Conservation (phyloP, 1,284 basidiomycete species). For the Meripilus lineatus region DNA sequence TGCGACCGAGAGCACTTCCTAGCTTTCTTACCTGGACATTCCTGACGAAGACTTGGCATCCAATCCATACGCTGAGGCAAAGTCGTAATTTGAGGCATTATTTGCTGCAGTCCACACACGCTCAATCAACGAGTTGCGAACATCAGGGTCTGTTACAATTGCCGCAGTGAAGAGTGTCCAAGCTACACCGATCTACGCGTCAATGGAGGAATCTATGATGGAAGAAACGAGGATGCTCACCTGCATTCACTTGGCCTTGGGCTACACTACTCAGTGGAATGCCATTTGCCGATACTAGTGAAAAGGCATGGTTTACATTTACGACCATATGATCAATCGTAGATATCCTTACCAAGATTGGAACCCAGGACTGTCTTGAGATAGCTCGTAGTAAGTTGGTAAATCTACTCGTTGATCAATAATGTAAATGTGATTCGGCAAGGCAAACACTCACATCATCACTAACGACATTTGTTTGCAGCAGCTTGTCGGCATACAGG, state of each 20-base stretch:
- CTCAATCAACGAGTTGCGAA: background rate
- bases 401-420: background rate
- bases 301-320: too few species aligned
- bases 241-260: background rate
- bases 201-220: too few species aligned
- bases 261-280: background rate
- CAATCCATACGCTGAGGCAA: background rate
- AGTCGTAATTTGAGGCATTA: background rate
- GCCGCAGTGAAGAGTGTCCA: constrained; percentile 4
- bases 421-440: background rate
- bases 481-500: constrained; percentile 56
- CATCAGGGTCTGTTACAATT: background rate
- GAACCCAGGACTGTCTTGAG: too few species aligned
- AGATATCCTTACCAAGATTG: too few species aligned
- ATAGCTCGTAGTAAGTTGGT: background rate
- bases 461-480: constrained; percentile 24
- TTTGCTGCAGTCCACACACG: background rate
- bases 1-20: background rate
- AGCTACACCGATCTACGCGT: too few species aligned
- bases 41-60: background rate
- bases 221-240: background rate
- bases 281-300: background rate
- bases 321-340: too few species aligned
- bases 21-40: background rate
- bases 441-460: constrained; percentile 14